Base-by-base conservation (phyloP, 352 stramenopile species). In the Phytophthora fragariae region DNA sequence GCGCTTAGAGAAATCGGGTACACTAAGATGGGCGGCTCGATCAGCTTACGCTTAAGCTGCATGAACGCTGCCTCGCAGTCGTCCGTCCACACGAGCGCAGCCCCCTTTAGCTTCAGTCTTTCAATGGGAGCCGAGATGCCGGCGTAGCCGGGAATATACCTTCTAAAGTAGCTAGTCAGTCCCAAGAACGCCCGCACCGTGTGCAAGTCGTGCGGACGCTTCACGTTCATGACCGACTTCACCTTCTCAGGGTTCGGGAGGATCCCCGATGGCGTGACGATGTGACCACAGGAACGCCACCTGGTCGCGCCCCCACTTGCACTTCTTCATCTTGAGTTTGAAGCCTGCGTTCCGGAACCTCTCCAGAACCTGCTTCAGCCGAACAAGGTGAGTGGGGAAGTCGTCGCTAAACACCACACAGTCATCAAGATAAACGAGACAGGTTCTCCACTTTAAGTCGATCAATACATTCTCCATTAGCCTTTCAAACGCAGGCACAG, bases 271-370 rank as follows among this genome's bases (percentile, higher is more conserved):
- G 24, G 24, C 24, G 24, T 27, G 24, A 27, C 24, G 24, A 27
- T 27, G 24, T 27, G 24, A 3, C 24, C 24, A 21, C 7, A 59
- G 14, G 47, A 67, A 67, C 2, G 60, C 49, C 11, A 67, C 60
- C 15, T 58, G 60, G 5, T 21, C 53, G 6, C 49, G 31, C 3
- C 47, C 47, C 60, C 44, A 64, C 29, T 67, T 49, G 27, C 60
- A 59, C 59, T 58, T 67, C 19, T 67, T 67, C 31, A 67, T 67
- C n/a, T 67, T 53, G 2, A 67, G 8, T 14, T 67, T 67, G 19
- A 59, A 59, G 0, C 46, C 49, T 1, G 47, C 60, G 0, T 39
- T 17, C 5, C 12, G n/a, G 9, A 67, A 67, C 33, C n/a, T 49
- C 33, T 37, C 27, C n/a, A 67, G 19, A 0, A 67, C 31, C 15